These are phyloP conservation scores for Pichia sp. DNA, from an alignment of 1,139 yeast genomes.

Conservation along the genomic window DNA sequence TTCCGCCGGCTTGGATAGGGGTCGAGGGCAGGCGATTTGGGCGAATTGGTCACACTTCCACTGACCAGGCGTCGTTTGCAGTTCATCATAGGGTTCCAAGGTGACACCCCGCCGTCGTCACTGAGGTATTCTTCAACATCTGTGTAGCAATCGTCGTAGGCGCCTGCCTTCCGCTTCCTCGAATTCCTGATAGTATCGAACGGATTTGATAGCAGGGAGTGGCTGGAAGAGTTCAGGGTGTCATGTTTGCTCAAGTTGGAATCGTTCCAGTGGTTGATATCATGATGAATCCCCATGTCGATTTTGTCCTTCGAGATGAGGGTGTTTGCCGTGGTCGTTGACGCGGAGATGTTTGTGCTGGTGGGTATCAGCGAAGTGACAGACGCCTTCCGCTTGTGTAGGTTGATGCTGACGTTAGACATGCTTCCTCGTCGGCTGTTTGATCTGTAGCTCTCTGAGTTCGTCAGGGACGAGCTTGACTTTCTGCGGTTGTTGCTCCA, in stretches of 20 bases:
- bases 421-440: constrained; percentile 13
- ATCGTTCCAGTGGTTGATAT: not conserved
- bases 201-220: constrained; percentile 6
- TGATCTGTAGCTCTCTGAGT: constrained; percentile 14
- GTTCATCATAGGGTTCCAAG: constrained; percentile 14
- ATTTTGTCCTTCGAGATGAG: too few relatives aligned
- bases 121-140: constrained; percentile 19
- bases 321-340: not conserved
- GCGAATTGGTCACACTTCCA: constrained; percentile 18
- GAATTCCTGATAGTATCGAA: constrained; percentile 4
- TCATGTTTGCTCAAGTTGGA: not conserved
- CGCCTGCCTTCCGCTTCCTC: constrained; percentile 13
- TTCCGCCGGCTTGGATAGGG: constrained; percentile 22
- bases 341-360: constrained; percentile 5
- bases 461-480: constrained; percentile 18
- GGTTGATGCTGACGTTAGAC: constrained; percentile 1
- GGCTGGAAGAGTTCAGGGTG: not conserved
- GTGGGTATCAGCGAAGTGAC: constrained; percentile 9
- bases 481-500: constrained; percentile 31
- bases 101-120: constrained; percentile 13
- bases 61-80: constrained; percentile 26
- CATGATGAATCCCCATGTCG: not conserved
- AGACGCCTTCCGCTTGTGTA: constrained; percentile 5
- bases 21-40: constrained; percentile 24
- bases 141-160: constrained; percentile 13